phyloP scores from a whole-genome alignment of 192 early-diverging fungal genomes.

The Thoreauomyces humboldtii region DNA sequence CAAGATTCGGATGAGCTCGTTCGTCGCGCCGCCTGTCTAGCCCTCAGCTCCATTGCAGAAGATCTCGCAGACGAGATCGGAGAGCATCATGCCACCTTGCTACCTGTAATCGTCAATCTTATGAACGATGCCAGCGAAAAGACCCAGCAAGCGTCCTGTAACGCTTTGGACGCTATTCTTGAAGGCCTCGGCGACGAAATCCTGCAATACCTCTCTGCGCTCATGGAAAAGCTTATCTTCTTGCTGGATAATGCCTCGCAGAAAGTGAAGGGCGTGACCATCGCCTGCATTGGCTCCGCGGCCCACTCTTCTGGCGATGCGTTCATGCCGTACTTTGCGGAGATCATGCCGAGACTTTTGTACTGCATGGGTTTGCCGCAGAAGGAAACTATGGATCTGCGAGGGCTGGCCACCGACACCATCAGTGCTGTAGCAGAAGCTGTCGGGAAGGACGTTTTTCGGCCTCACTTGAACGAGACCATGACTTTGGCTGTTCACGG shows the following conservation, averaged over 20 bases:
- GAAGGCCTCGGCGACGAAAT: slow-evolving; percentile 81
- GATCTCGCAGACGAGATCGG: slow-evolving; percentile 80
- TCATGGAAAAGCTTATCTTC: slow-evolving; percentile 78
- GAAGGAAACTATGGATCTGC: slow-evolving; percentile 70
- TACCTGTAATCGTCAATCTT: slow-evolving; percentile 83
- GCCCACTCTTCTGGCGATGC: slow-evolving; percentile 77
- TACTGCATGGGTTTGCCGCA: slow-evolving; percentile 69
- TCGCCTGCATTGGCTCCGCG: slow-evolving; percentile 84
- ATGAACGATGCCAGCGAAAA: slow-evolving; percentile 73
- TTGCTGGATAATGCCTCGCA: slow-evolving; percentile 67
- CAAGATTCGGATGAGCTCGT: slow-evolving; percentile 77
- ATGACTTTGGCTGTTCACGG: slow-evolving; percentile 80
- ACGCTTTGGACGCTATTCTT: slow-evolving; percentile 85
- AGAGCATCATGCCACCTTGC: slow-evolving; percentile 71
- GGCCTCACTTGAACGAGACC: slow-evolving; percentile 67
- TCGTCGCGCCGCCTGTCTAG: slow-evolving; percentile 84
- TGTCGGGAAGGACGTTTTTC: slow-evolving; percentile 78
- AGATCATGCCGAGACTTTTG: slow-evolving; percentile 65
- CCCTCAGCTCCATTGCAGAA: slow-evolving; percentile 60
- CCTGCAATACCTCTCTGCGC: slow-evolving; percentile 71
- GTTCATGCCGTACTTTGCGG: slow-evolving; percentile 76
- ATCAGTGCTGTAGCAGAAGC: slow-evolving; percentile 83
- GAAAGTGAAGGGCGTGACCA: slow-evolving; percentile 74
- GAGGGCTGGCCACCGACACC: slow-evolving; percentile 83
- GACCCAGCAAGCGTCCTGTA: slow-evolving; percentile 76